phyloP scores from a whole-genome alignment of 2,329 filamentous ascomycete species.

The Phialemonium atrogriseum region DNA sequence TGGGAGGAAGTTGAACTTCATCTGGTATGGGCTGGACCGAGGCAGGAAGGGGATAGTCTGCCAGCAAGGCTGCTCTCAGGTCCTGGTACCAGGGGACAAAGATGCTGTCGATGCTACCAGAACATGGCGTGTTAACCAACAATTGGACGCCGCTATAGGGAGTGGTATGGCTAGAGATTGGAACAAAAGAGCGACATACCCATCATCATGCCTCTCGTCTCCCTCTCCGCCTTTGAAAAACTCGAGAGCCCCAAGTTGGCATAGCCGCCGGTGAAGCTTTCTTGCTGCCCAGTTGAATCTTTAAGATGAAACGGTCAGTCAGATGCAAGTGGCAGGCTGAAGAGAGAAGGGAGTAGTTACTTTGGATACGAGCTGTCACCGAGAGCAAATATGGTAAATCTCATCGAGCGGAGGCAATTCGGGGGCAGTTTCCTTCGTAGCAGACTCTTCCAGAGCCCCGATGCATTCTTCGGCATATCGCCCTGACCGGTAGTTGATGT shows the following conservation, averaged over 20 bases:
- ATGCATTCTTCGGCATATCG: constrained; percentile 78
- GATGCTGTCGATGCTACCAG: constrained; percentile 64
- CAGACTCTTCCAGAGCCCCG: constrained; percentile 76
- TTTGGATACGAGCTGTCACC: constrained; percentile 93
- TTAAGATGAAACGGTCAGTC: constrained; percentile 1
- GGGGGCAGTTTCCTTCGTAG: constrained; percentile 69
- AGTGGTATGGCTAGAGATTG: constrained; percentile 1
- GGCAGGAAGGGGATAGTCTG: constrained; percentile 60
- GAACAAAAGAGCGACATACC: constrained; percentile 44
- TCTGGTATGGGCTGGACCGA: constrained; percentile 63
- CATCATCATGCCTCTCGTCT: constrained; percentile 89
- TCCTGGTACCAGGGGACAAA: constrained; percentile 70
- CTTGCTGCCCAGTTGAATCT: constrained; percentile 91
- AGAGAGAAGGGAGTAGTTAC: constrained; percentile 35
- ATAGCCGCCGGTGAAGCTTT: constrained; percentile 75
- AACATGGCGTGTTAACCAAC: too few species aligned
- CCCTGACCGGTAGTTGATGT: constrained; percentile 93
- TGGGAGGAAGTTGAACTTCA: constrained; percentile 65
- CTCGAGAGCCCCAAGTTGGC: constrained; percentile 73
- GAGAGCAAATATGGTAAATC: constrained; percentile 81
- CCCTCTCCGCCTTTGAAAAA: constrained; percentile 76
- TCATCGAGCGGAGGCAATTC: constrained; percentile 58
- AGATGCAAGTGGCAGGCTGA: background rate
- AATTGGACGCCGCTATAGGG: too few species aligned
- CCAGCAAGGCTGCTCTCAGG: constrained; percentile 58